Evolutionary conservation across 108 stramenopile species (phyloP).

Genomic region (Seminavis robusta): DNA sequence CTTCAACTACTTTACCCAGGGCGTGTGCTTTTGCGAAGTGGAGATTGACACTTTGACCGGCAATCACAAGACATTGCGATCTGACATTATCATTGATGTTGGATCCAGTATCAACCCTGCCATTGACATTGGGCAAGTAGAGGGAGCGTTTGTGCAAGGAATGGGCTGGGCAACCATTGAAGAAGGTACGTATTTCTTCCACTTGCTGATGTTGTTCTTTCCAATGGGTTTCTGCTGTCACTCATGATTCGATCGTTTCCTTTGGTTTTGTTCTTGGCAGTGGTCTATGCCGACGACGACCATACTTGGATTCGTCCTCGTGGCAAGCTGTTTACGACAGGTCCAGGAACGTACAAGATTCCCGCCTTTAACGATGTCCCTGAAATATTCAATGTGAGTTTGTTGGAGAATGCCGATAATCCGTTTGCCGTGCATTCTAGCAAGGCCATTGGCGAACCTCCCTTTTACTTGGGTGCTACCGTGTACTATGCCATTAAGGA

Average conservation of each 20-base stretch:
- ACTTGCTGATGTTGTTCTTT: too few relatives aligned
- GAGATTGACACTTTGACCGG: conserved; percentile 93
- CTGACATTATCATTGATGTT: conserved; percentile 86
- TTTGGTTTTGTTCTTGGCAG: too few relatives aligned
- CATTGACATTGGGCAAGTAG: conserved; percentile 96
- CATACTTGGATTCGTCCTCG: conserved; percentile 88
- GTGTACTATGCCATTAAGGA: conserved; percentile 94
- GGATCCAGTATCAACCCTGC: conserved; percentile 93
- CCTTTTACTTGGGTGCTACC: conserved; percentile 85
- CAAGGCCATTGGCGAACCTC: conserved; percentile 96
- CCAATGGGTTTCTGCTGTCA: too few relatives aligned
- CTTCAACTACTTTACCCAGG: conserved; percentile 95
- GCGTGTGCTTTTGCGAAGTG: conserved; percentile 83
- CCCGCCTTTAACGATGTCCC: conserved; percentile 95
- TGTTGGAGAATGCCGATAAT: conserved; percentile 83
- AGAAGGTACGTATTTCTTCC: conserved; percentile 85
- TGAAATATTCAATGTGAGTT: conserved; percentile 82
- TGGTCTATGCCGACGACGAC: conserved; percentile 80
- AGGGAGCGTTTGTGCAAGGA: conserved; percentile 95
- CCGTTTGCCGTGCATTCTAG: conserved; percentile 91
- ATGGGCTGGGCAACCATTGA: conserved; percentile 96
- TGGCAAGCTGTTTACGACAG: conserved; percentile 81
- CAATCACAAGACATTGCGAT: conserved; percentile 70
- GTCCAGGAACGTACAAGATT: conserved; percentile 97
- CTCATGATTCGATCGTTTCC: too few relatives aligned